These are phyloP conservation scores for Patellaria atrata DNA, from an alignment of 495 filamentous ascomycete species.

Conservation along the genomic window DNA sequence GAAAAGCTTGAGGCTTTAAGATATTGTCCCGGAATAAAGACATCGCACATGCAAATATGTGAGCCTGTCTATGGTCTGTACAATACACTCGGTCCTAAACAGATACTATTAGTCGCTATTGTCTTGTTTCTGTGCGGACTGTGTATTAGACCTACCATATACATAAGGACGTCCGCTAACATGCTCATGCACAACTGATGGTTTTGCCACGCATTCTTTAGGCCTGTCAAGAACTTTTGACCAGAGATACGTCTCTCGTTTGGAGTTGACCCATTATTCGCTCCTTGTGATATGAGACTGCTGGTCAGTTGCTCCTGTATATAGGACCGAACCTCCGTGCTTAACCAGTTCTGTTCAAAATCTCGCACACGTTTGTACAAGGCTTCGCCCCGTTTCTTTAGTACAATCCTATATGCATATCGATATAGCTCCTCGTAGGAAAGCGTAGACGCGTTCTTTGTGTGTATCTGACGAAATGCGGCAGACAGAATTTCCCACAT, in stretches of 20 bases:
- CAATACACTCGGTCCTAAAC: conserved; percentile 61
- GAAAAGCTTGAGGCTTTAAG: conserved; percentile 43
- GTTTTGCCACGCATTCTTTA: conserved; percentile 70
- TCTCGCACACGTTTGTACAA: conserved; percentile 66
- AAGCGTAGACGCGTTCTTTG: conserved; percentile 73
- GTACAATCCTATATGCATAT: conserved; percentile 87
- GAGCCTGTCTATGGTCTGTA: conserved; percentile 52
- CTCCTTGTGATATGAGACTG: conserved; percentile 31
- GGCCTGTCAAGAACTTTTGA: conserved; percentile 63
- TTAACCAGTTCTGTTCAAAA: conserved; percentile 71
- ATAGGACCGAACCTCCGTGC: conserved; percentile 45
- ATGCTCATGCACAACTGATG: conserved; percentile 92
- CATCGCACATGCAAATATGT: conserved; percentile 73
- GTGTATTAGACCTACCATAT: conserved; percentile 48
- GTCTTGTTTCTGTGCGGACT: neutral
- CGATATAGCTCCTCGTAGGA: conserved; percentile 96
- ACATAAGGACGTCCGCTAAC: conserved; percentile 96
- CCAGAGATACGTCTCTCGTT: conserved; percentile 67
- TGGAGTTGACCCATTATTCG: conserved; percentile 37
- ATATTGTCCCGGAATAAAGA: conserved; percentile 76
- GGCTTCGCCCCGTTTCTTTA: conserved; percentile 71
- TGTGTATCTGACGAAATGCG: conserved; percentile 76
- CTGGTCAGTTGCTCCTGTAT: conserved; percentile 48
- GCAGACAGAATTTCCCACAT: conserved; percentile 62
- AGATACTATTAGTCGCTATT: neutral